Conservation (phyloP, 192 early-diverging fungal species). For the Podila epigama region DNA sequence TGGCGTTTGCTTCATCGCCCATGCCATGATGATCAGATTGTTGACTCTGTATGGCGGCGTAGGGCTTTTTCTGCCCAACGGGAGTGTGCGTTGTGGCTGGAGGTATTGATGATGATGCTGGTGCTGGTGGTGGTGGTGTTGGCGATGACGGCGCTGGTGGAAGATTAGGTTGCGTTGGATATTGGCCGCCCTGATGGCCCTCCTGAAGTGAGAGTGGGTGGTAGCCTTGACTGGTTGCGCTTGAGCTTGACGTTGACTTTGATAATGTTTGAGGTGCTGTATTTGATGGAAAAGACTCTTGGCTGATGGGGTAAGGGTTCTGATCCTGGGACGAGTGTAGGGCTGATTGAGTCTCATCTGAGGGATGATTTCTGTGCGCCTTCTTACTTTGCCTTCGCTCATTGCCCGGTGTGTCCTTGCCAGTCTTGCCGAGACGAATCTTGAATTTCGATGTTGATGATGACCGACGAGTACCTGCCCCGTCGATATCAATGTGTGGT, state of each 20-base stretch:
- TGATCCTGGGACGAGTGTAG: not conserved
- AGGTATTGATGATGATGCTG: not conserved
- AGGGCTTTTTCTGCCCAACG: conserved; percentile 20
- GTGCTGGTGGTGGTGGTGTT: not conserved
- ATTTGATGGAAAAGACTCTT: not conserved
- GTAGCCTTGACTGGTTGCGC: not conserved
- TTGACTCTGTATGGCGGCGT: conserved; percentile 1
- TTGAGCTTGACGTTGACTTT: not conserved
- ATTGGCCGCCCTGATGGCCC: not conserved
- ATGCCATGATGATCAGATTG: conserved; percentile 5
- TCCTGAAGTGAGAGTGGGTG: not conserved
- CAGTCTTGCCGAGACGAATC: conserved; percentile 7
- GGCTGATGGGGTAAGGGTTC: too few species aligned
- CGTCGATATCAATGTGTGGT: conserved; percentile 7
- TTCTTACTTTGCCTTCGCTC: not conserved
- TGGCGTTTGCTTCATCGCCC: not conserved
- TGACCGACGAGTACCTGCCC: conserved; percentile 1
- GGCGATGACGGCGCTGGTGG: not conserved
- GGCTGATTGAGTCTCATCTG: not conserved
- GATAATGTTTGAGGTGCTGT: not conserved
- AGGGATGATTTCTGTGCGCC: conserved; percentile 5
- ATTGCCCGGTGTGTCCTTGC: not conserved
- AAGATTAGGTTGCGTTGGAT: not conserved
- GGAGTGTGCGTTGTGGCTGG: not conserved
- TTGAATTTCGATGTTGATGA: conserved; percentile 5